A percentile compares a stretch with the other conserved stretches of the same genome.
These are phyloP conservation scores for Liquidambar formosana DNA, from an alignment of 164 flowering plant genomes.

Conservation along the genomic window DNA sequence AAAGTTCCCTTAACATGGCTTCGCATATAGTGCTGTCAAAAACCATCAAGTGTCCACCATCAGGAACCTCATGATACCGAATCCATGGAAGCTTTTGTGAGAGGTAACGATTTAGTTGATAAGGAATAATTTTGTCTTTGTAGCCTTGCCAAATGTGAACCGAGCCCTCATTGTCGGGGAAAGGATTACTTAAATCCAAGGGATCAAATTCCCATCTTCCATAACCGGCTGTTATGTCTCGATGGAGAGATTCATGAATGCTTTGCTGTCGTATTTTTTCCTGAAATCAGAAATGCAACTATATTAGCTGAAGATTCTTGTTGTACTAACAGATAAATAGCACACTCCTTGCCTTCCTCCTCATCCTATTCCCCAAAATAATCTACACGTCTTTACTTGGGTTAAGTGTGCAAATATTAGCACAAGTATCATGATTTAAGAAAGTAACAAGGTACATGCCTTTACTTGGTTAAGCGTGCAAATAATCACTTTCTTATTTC, in stretches of 20 bases:
- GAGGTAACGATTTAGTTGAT: conserved; percentile 27
- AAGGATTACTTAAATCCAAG: conserved; percentile 43
- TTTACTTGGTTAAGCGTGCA: no score
- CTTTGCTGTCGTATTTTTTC: conserved; percentile 53
- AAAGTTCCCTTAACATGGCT: conserved; percentile 52
- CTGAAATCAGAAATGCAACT: conserved; percentile 21
- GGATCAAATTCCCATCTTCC: conserved; percentile 66
- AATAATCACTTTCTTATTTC: no score
- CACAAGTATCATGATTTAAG: no score
- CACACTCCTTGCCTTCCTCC: no score
- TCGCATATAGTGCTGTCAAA: conserved; percentile 28
- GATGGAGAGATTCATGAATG: conserved; percentile 32
- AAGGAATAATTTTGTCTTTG: conserved; percentile 36
- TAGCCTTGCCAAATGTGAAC: conserved; percentile 57
- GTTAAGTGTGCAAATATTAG: no score
- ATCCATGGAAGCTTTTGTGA: conserved; percentile 53
- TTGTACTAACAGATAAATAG: no score
- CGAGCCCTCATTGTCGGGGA: conserved; percentile 35
- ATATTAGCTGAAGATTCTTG: no score
- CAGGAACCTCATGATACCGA: conserved; percentile 48
- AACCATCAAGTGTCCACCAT: conserved; percentile 42
- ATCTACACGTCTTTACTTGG: no score
- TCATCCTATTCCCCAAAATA: no score
- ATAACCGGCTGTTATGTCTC: conserved; percentile 39
- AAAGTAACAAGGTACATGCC: no score